These are phyloP conservation scores for Fusarium clavum DNA, from an alignment of 2,329 filamentous ascomycete species.

Conservation along the genomic window DNA sequence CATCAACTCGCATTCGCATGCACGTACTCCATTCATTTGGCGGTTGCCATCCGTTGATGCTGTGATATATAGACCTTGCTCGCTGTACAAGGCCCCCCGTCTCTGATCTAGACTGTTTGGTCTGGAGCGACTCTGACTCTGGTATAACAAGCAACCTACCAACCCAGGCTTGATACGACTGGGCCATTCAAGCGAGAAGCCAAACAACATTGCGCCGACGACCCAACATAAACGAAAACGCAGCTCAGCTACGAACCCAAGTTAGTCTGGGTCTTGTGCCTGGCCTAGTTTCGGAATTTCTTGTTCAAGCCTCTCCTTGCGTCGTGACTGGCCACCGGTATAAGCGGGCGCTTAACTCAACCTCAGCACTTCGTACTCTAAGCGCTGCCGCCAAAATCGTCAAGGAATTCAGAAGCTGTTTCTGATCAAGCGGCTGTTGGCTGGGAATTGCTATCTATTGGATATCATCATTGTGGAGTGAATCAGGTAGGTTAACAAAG, in stretches of 20 bases:
- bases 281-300: constrained; percentile 38
- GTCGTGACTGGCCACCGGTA: constrained; percentile 40
- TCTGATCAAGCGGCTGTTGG: constrained; percentile 29
- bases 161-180: constrained; percentile 41
- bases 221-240: constrained; percentile 13
- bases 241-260: constrained; percentile 1
- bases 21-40: constrained; percentile 46
- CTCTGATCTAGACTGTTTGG: background rate
- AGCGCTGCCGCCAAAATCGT: constrained; percentile 43
- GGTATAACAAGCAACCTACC: constrained; percentile 28
- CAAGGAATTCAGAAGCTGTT: constrained; percentile 26
- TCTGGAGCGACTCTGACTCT: constrained; percentile 32
- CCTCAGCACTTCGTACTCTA: constrained; percentile 29
- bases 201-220: constrained; percentile 27
- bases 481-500: constrained; percentile 34
- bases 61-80: constrained; percentile 25
- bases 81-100: constrained; percentile 32
- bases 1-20: constrained; percentile 29
- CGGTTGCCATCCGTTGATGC: constrained; percentile 29
- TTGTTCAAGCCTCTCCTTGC: constrained; percentile 22
- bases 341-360: constrained; percentile 43
- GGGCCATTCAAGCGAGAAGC: constrained; percentile 40
- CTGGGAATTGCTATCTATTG: constrained; percentile 37
- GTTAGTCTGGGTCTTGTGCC: background rate
- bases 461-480: constrained; percentile 39